Conservation (phyloP, 768 basidiomycete genomes). For the Termitomyces sp. region DNA sequence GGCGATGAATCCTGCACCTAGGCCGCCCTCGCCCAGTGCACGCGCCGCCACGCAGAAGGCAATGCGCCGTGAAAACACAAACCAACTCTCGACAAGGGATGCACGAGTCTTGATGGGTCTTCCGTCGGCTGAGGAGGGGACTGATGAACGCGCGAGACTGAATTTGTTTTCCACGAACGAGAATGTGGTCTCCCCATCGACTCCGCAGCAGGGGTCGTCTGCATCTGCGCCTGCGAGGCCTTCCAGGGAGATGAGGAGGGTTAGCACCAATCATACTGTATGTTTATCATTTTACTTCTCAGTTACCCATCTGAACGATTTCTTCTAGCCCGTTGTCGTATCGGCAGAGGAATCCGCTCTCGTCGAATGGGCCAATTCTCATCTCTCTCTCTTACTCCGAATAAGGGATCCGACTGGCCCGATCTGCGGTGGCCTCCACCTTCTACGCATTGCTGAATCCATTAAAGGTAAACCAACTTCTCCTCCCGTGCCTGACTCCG, state of each 20-base stretch:
- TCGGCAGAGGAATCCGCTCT: slow-evolving; percentile 44
- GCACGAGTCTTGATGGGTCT: slow-evolving; percentile 74
- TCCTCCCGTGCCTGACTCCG: slow-evolving; percentile 74
- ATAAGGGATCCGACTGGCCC: slow-evolving; percentile 44
- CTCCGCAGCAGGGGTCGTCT: not conserved
- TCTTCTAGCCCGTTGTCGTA: slow-evolving; percentile 3
- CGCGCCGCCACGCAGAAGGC: slow-evolving; percentile 88
- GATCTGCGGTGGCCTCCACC: slow-evolving; percentile 66
- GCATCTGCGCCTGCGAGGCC: slow-evolving; percentile 58
- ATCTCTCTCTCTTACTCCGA: slow-evolving; percentile 64
- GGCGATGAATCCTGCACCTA: slow-evolving; percentile 92
- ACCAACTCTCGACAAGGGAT: slow-evolving; percentile 77
- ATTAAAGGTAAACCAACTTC: slow-evolving; percentile 63
- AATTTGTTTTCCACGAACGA: slow-evolving; percentile 48
- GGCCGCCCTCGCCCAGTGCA: slow-evolving; percentile 89
- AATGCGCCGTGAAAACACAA: slow-evolving; percentile 79
- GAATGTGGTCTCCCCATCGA: slow-evolving; percentile 13
- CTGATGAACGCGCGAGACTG: slow-evolving; percentile 46
- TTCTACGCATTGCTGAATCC: slow-evolving; percentile 84
- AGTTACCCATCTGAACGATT: not conserved
- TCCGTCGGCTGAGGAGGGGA: slow-evolving; percentile 30
- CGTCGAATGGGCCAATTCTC: slow-evolving; percentile 86
- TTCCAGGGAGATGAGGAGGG: slow-evolving; percentile 57
- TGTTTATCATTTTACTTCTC: slow-evolving; percentile 16
- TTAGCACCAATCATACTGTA: slow-evolving; percentile 28